Evolutionary conservation across 2,329 filamentous ascomycete species (phyloP).

Genomic region (Coniochaeta ligniaria): DNA sequence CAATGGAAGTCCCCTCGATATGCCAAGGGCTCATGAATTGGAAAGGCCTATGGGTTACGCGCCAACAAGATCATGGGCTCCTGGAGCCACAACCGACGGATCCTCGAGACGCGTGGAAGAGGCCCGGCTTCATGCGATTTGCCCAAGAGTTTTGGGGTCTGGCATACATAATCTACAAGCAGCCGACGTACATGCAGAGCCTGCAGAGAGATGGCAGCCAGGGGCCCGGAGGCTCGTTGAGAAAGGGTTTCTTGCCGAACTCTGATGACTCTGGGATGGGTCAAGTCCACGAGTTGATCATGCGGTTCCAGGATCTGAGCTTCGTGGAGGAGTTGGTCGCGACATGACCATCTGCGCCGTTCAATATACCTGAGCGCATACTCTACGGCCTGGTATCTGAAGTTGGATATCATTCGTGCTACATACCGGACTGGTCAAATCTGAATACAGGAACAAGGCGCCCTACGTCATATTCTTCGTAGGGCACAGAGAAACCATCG

Average conservation of each 20-base stretch:
- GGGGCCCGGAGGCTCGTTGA: neutral
- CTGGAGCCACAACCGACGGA: neutral
- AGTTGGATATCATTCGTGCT: too few species aligned
- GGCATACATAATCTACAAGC: neutral
- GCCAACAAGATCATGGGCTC: neutral
- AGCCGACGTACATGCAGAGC: neutral
- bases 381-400: too few species aligned
- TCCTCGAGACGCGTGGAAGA: neutral
- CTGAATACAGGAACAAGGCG: too few species aligned
- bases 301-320: neutral
- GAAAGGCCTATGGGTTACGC: neutral
- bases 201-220: neutral
- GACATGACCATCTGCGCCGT: neutral
- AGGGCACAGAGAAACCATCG: too few species aligned
- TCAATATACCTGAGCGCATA: neutral
- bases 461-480: too few species aligned
- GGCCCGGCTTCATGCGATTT: neutral
- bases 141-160: neutral
- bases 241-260: neutral
- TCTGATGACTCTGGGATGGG: neutral
- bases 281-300: neutral
- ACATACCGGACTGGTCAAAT: too few species aligned
- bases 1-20: neutral
- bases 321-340: neutral
- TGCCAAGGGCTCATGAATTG: neutral